phyloP scores from a whole-genome alignment of 23 red algal genomes.

The Pyropia yezoensis region DNA sequence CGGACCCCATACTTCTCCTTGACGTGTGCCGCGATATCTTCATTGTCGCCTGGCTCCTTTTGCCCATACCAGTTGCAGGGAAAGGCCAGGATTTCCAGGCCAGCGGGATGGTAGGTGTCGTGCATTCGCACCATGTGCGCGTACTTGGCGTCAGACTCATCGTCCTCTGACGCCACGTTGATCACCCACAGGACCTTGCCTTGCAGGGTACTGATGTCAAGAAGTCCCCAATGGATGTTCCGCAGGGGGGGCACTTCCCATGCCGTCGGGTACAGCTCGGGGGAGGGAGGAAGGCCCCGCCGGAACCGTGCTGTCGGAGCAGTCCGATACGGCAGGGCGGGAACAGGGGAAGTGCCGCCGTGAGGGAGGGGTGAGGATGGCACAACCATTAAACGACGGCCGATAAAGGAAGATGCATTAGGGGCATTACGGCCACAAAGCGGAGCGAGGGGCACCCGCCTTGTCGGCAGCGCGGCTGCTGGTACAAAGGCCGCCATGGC shows the following conservation, averaged over 20 bases:
- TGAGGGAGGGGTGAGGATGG: no score
- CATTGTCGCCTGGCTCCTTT: conserved; percentile 17
- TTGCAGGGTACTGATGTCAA: conserved; percentile 16
- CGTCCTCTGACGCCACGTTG: conserved; percentile 61
- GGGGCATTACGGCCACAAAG: no score
- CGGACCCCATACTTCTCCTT: conserved; percentile 13
- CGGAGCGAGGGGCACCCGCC: no score
- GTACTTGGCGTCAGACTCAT: conserved; percentile 21
- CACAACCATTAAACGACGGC: no score
- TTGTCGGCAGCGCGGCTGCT: no score
- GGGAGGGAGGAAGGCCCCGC: no score
- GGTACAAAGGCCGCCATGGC: no score
- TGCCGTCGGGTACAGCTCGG: no score
- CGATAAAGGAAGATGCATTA: no score
- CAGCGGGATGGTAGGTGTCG: conserved; percentile 12
- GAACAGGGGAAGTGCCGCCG: no score
- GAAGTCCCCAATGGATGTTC: background rate
- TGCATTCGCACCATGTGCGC: conserved; percentile 10
- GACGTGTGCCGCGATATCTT: conserved; percentile 15
- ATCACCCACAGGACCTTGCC: conserved; percentile 46
- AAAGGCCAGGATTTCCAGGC: conserved; percentile 53
- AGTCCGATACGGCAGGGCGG: no score
- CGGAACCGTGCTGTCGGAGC: no score
- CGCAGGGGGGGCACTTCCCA: background rate
- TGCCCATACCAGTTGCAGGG: conserved; percentile 65